Conservation (phyloP, 1,284 basidiomycete genomes). For the Boletus semigastroideus region DNA sequence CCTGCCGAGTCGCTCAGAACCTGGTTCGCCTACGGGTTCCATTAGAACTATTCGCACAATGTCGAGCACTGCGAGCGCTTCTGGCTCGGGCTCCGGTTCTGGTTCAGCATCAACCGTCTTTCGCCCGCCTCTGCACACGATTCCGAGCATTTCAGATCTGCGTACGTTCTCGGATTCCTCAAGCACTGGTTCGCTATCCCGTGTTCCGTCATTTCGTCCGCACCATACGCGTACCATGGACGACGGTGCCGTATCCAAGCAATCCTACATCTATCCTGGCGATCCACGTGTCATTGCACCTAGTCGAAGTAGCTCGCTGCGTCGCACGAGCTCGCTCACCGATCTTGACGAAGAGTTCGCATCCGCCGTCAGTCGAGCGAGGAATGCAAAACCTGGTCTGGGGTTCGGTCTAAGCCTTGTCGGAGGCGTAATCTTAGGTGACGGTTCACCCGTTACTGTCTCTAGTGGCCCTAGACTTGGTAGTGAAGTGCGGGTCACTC, state of each 20-base stretch:
- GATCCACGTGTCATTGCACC: conserved; percentile 68
- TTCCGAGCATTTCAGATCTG: conserved; percentile 66
- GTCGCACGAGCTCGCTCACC: conserved; percentile 72
- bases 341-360: conserved; percentile 73
- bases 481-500: conserved; percentile 56
- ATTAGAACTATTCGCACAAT: conserved; percentile 68
- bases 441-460: conserved; percentile 49
- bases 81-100: conserved; percentile 34
- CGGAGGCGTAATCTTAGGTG: conserved; percentile 39
- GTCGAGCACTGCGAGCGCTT: conserved; percentile 35
- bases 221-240: conserved; percentile 65
- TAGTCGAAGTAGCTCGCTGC: conserved; percentile 55
- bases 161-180: conserved; percentile 45
- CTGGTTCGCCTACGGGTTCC: conserved; percentile 69
- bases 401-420: conserved; percentile 46
- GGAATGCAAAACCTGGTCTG: conserved; percentile 44
- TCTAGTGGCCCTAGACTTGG: conserved; percentile 51
- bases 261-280: conserved; percentile 64
- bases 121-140: conserved; percentile 62
- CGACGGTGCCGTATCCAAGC: conserved; percentile 62
- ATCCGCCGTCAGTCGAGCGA: conserved; percentile 45
- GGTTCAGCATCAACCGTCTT: conserved; percentile 70
- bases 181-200: conserved; percentile 38
- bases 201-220: conserved; percentile 45
- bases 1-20: conserved; percentile 49